Conservation (phyloP, 2,329 filamentous ascomycete species). For the Penicillium sp. region DNA sequence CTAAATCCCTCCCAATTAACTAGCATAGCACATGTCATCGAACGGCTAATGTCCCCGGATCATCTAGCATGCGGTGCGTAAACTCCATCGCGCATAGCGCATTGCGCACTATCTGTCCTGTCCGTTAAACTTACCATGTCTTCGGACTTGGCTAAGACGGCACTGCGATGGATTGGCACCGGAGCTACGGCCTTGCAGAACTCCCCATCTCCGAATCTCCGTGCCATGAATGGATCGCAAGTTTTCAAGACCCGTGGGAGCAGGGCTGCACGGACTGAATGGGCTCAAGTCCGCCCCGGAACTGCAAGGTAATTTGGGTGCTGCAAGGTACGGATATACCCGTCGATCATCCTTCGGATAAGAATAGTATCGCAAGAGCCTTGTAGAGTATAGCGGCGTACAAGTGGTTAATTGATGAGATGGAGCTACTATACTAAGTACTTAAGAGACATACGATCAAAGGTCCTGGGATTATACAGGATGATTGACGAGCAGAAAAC, state of each 20-base stretch:
- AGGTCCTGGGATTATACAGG: background rate
- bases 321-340: conserved; percentile 33
- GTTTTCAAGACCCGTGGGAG: background rate
- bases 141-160: background rate
- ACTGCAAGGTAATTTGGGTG: conserved; percentile 25
- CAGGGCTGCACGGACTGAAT: background rate
- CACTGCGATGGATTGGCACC: background rate
- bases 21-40: background rate
- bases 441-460: no score
- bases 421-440: background rate
- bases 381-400: background rate
- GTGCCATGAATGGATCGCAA: background rate
- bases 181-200: background rate
- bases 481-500: background rate
- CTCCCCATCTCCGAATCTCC: background rate
- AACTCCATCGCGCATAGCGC: background rate
- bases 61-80: background rate
- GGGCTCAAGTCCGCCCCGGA: background rate
- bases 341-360: conserved; percentile 22
- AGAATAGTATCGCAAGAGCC: background rate
- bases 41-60: background rate
- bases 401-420: background rate
- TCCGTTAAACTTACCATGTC: background rate
- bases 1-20: background rate
- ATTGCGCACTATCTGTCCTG: background rate